Conservation (phyloP, 169 alveolate species). For the Amoebophrya sp. region DNA sequence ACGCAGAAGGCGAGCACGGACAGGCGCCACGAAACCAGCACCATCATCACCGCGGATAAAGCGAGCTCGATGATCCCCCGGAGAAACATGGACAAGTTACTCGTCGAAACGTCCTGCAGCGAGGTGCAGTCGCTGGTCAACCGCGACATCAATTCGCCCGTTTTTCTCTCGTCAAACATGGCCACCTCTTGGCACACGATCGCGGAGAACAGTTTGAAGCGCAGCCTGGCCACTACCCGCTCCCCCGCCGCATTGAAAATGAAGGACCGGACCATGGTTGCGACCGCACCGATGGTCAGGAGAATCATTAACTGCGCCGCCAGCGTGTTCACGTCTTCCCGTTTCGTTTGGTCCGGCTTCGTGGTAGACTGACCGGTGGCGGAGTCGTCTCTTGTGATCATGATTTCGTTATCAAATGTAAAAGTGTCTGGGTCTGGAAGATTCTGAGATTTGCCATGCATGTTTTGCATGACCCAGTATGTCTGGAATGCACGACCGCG, state of each 20-base stretch:
- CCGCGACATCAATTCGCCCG: slow-evolving; percentile 34
- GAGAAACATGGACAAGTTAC: not conserved
- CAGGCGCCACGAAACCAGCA: not conserved
- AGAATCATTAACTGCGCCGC: not conserved
- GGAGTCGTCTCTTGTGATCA: not conserved
- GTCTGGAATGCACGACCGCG: too few relatives aligned
- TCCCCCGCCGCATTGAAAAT: slow-evolving; percentile 9
- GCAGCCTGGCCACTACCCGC: not conserved
- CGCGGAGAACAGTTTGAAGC: not conserved
- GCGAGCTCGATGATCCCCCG: not conserved
- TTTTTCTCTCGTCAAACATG: slow-evolving; percentile 33
- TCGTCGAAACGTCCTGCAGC: slow-evolving; percentile 26
- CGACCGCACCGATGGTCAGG: not conserved
- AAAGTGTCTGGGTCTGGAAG: too few relatives aligned
- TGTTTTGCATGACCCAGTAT: too few relatives aligned
- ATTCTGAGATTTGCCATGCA: too few relatives aligned
- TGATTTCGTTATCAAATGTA: too few relatives aligned
- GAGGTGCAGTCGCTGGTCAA: slow-evolving; percentile 27
- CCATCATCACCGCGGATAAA: not conserved
- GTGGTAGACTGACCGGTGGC: not conserved
- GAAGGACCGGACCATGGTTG: not conserved
- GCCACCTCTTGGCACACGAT: slow-evolving; percentile 27
- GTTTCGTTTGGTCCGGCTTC: not conserved
- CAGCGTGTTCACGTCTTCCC: not conserved
- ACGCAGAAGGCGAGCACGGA: slow-evolving; percentile 19